phyloP scores from a whole-genome alignment of 768 basidiomycete genomes.

The Leccinum ochraceum region DNA sequence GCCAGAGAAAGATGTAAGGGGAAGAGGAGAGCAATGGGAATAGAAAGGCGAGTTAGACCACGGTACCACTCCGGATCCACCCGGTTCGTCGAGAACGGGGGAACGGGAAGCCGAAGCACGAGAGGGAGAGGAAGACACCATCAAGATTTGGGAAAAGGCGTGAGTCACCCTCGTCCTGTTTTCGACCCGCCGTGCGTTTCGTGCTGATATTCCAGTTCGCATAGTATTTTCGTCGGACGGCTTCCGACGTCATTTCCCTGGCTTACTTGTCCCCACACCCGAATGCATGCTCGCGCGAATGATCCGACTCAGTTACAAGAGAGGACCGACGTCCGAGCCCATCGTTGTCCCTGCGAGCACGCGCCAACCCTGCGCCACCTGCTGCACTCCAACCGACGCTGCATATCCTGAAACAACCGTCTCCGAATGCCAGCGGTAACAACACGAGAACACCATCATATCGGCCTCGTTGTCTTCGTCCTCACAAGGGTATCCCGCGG shows the following conservation, averaged over 20 bases:
- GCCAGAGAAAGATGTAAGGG: neutral
- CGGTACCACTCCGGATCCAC: neutral
- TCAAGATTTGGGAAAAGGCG: constrained; percentile 70
- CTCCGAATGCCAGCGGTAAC: constrained; percentile 20
- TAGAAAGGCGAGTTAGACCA: neutral
- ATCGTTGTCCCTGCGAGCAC: constrained; percentile 45
- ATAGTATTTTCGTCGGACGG: neutral
- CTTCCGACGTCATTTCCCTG: neutral
- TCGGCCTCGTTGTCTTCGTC: constrained; percentile 19
- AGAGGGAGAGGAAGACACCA: constrained; percentile 32
- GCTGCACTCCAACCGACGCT: constrained; percentile 61
- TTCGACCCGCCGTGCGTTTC: constrained; percentile 2
- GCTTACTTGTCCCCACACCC: neutral
- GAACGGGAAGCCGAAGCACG: neutral
- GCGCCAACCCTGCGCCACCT: constrained; percentile 47
- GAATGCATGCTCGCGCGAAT: neutral
- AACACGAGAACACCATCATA: neutral
- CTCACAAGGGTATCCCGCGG: constrained; percentile 11
- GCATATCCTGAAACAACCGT: constrained; percentile 73
- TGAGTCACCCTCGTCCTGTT: constrained; percentile 37
- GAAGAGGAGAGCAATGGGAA: neutral
- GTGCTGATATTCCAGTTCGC: constrained; percentile 14
- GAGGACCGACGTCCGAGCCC: constrained; percentile 66
- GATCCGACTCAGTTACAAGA: constrained; percentile 47
- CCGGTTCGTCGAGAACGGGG: neutral